Conservation (phyloP, 345 rosid genomes). For the Mallotus nudiflorus region DNA sequence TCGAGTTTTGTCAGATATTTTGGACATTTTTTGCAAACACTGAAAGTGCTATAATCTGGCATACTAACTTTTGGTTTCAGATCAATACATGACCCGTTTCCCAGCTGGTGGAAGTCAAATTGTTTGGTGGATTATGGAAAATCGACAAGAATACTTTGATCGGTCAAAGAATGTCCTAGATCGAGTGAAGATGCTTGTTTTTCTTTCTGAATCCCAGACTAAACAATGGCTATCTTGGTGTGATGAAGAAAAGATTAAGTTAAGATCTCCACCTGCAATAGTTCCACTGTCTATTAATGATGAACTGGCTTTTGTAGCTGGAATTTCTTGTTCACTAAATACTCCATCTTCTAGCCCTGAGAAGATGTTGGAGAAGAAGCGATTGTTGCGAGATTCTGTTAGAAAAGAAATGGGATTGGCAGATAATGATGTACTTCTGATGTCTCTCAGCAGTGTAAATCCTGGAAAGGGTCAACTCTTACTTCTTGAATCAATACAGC, state of each 20-base stretch:
- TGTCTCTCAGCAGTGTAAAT: conserved; percentile 93
- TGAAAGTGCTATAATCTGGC: neutral
- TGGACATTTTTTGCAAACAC: neutral
- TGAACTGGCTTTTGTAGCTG: conserved; percentile 92
- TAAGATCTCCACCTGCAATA: conserved; percentile 77
- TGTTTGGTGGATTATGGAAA: conserved; percentile 99
- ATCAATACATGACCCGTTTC: conserved; percentile 76
- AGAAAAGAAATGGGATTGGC: conserved; percentile 77
- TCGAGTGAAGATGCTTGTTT: conserved; percentile 78
- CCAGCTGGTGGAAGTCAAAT: conserved; percentile 97
- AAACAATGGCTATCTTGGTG: conserved; percentile 93
- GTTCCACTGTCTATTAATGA: conserved; percentile 91
- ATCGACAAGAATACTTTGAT: conserved; percentile 86
- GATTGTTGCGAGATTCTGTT: conserved; percentile 58
- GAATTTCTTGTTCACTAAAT: conserved; percentile 68
- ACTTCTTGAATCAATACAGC: conserved; percentile 67
- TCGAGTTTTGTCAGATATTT: neutral
- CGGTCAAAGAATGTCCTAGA: conserved; percentile 72
- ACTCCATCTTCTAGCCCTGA: conserved; percentile 57
- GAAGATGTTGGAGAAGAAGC: conserved; percentile 65
- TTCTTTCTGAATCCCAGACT: conserved; percentile 80
- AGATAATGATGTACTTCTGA: conserved; percentile 77
- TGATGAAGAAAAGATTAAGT: conserved; percentile 71
- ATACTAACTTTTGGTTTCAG: conserved; percentile 43
- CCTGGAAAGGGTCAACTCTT: conserved; percentile 90